Evolutionary conservation across 768 basidiomycete genomes (phyloP).

Genomic region (Clathrus columnatus): DNA sequence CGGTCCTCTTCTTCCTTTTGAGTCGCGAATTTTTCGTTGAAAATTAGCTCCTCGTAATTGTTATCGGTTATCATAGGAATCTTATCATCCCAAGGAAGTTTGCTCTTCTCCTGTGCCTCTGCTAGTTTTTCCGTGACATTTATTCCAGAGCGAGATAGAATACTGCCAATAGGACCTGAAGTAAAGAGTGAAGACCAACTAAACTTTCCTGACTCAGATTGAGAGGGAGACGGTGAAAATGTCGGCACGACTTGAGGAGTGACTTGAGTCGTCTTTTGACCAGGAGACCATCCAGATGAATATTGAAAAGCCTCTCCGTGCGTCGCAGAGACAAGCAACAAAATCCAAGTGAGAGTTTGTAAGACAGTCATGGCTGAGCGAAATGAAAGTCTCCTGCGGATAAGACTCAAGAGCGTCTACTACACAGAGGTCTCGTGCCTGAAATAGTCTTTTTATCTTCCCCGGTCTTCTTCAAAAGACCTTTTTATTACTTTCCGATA

Average conservation of each 20-base stretch:
- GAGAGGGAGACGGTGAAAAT: constrained; percentile 16
- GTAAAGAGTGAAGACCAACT: constrained; percentile 34
- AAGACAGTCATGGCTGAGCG: not conserved
- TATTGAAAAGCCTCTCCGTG: not conserved
- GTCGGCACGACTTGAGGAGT: not conserved
- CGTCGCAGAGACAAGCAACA: not conserved
- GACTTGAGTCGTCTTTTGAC: constrained; percentile 4
- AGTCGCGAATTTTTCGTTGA: constrained; percentile 52
- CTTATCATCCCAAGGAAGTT: constrained; percentile 55
- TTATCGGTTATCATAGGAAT: constrained; percentile 76
- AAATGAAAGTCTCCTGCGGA: not conserved
- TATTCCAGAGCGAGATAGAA: constrained; percentile 54
- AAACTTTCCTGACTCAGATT: not conserved
- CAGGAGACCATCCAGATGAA: constrained; percentile 8
- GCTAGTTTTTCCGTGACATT: constrained; percentile 56
- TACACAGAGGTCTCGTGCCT: no score
- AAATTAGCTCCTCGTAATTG: constrained; percentile 65
- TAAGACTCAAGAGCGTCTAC: no score
- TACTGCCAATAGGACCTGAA: constrained; percentile 41
- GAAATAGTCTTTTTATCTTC: no score
- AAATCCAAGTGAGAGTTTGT: not conserved
- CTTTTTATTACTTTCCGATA: no score
- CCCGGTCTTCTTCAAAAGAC: no score
- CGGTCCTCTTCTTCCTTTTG: constrained; percentile 57
- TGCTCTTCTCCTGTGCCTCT: constrained; percentile 20